Conservation (phyloP, 805 yeast species). For the Debaryomyces tyrocola region DNA sequence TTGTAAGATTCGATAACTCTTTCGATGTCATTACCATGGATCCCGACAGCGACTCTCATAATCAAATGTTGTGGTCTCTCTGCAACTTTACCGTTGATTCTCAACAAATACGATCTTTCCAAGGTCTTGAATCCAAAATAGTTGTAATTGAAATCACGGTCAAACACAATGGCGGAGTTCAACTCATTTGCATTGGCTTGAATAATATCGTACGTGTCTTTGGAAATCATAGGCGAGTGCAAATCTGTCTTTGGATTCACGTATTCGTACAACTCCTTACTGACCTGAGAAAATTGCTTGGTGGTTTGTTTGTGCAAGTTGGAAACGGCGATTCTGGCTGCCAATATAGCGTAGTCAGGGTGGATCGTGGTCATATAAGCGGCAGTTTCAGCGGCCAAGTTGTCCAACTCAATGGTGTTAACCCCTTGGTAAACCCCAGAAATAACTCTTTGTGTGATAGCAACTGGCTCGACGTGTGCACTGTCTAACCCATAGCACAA, state of each 20-base stretch:
- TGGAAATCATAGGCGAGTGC: conserved; percentile 48
- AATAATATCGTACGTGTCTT: conserved; percentile 41
- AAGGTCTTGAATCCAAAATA: conserved; percentile 63
- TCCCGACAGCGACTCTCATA: conserved; percentile 64
- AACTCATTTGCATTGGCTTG: conserved; percentile 40
- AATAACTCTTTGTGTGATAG: conserved; percentile 93
- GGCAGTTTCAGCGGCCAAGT: conserved; percentile 90
- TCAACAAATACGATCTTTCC: conserved; percentile 57
- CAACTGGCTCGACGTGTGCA: conserved; percentile 89
- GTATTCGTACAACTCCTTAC: conserved; percentile 70
- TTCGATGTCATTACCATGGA: conserved; percentile 55
- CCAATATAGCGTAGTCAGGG: conserved; percentile 95
- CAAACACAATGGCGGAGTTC: conserved; percentile 46
- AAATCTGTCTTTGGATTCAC: conserved; percentile 75
- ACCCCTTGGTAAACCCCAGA: conserved; percentile 98
- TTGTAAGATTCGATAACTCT: conserved; percentile 56
- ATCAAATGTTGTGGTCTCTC: conserved; percentile 63
- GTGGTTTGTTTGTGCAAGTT: conserved; percentile 94
- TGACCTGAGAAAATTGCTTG: conserved; percentile 77
- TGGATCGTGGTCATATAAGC: conserved; percentile 97
- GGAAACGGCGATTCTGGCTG: conserved; percentile 94
- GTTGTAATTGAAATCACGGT: conserved; percentile 54
- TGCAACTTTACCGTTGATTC: conserved; percentile 55
- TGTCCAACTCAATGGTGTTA: conserved; percentile 74
- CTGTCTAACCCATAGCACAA: conserved; percentile 93